Evolutionary conservation across 2,329 filamentous ascomycete genomes (phyloP).

Genomic region (Nannizzia gypsea): DNA sequence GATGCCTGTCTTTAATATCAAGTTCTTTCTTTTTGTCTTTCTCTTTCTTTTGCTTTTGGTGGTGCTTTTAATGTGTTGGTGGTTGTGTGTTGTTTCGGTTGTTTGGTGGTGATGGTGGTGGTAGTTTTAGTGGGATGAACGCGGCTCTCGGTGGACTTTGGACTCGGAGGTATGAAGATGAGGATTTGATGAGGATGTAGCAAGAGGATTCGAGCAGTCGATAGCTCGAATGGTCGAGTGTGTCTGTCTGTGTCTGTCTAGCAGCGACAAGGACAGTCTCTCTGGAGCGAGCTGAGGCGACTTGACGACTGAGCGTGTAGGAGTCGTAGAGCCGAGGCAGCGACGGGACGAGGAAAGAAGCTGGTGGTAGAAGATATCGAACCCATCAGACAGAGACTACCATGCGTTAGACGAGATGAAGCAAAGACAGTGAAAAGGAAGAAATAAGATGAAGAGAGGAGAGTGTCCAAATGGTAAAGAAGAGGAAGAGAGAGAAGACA

Average conservation of each 20-base stretch:
- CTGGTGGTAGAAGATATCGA: slow-evolving; percentile 18
- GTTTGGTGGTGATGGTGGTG: background rate
- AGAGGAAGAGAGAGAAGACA: slow-evolving; percentile 28
- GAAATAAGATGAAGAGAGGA: background rate
- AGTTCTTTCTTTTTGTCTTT: background rate
- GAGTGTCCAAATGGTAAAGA: background rate
- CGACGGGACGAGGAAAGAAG: slow-evolving; percentile 27
- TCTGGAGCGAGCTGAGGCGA: slow-evolving; percentile 23
- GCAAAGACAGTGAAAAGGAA: slow-evolving; percentile 14
- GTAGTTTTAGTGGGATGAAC: too few relatives aligned
- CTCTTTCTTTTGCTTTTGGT: background rate
- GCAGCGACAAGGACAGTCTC: slow-evolving; percentile 9
- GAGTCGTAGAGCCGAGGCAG: slow-evolving; percentile 41
- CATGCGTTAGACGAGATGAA: slow-evolving; percentile 25
- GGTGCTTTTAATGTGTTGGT: background rate
- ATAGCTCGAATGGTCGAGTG: too few relatives aligned
- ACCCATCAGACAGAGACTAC: slow-evolving; percentile 26
- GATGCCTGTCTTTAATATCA: too few relatives aligned
- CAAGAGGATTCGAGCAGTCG: too few relatives aligned
- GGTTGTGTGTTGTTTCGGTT: background rate
- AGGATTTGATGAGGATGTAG: too few relatives aligned
- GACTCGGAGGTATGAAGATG: too few relatives aligned
- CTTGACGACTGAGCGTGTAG: slow-evolving; percentile 40
- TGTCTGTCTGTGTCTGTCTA: too few relatives aligned
- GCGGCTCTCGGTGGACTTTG: too few relatives aligned